phyloP scores from a whole-genome alignment of 164 flowering plant genomes.

The Tetracentron sinense region DNA sequence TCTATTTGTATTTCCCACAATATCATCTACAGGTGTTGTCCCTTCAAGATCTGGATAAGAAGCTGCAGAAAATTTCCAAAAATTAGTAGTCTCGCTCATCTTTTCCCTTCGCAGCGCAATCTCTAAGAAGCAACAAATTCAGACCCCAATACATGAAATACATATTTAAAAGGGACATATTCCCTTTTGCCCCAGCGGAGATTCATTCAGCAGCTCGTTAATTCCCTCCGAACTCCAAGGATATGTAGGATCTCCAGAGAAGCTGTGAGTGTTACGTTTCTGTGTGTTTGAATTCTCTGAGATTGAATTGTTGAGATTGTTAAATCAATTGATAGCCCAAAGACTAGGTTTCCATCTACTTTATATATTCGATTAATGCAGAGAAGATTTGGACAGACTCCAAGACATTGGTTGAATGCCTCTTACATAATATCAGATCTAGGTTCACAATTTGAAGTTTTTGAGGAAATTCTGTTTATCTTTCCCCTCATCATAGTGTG shows the following conservation, averaged over 20 bases:
- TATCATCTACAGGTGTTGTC: conserved; percentile 26
- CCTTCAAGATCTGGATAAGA: conserved; percentile 91
- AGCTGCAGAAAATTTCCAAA: conserved; percentile 96
- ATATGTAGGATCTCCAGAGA: conserved; percentile 52
- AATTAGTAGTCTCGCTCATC: conserved; percentile 86
- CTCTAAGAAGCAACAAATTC: conserved; percentile 33
- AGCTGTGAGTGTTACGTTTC: conserved; percentile 34
- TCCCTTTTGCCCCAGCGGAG: too few species aligned
- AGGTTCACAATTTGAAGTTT: too few species aligned
- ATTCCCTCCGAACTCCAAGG: conserved; percentile 58
- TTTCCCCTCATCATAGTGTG: too few species aligned
- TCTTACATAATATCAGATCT: too few species aligned
- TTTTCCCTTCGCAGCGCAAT: conserved; percentile 89
- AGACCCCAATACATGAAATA: conserved; percentile 2
- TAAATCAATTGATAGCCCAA: too few species aligned
- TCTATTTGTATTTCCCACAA: conserved; percentile 15
- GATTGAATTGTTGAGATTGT: too few species aligned
- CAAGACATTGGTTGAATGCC: too few species aligned
- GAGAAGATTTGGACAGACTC: too few species aligned
- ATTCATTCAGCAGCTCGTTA: conserved; percentile 58
- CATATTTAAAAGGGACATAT: neutral
- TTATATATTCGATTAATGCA: too few species aligned
- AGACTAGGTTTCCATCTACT: too few species aligned
- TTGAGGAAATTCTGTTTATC: too few species aligned
- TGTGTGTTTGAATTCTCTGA: neutral